These are phyloP conservation scores for Wolfiporia cocos DNA, from an alignment of 1,284 basidiomycete species.

Conservation along the genomic window DNA sequence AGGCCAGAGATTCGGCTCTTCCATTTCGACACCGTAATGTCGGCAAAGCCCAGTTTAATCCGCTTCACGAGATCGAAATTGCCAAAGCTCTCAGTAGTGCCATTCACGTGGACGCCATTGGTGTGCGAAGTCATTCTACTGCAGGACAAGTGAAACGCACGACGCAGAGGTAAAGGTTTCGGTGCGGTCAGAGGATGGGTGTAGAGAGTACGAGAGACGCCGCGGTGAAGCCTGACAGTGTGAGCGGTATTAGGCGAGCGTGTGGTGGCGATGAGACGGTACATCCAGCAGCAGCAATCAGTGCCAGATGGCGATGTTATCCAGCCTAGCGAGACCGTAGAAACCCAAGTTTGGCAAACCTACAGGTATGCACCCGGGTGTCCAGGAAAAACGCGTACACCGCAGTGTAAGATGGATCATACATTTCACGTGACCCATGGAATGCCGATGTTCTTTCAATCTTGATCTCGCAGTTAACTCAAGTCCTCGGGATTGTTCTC, in stretches of 20 bases:
- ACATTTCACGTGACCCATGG: no score
- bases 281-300: slow-evolving; percentile 5
- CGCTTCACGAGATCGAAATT: slow-evolving; percentile 79
- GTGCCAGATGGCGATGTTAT: no score
- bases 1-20: slow-evolving; percentile 74
- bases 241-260: not conserved
- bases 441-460: no score
- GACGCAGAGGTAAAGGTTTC: not conserved
- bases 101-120: slow-evolving; percentile 8
- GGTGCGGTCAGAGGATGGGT: not conserved
- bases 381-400: no score
- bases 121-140: slow-evolving; percentile 17
- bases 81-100: slow-evolving; percentile 37
- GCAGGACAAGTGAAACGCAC: slow-evolving; percentile 6
- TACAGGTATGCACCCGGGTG: no score
- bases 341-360: no score
- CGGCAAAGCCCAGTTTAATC: slow-evolving; percentile 69
- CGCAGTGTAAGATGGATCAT: no score
- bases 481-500: no score
- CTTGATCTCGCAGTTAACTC: no score
- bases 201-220: not conserved
- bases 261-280: slow-evolving; percentile 4
- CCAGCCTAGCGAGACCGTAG: no score
- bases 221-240: not conserved
- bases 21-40: slow-evolving; percentile 82